A percentile compares a stretch with the other conserved stretches of the same genome.
Evolutionary conservation across 495 filamentous ascomycete species (phyloP).

Genomic region (Neurospora intermedia): DNA sequence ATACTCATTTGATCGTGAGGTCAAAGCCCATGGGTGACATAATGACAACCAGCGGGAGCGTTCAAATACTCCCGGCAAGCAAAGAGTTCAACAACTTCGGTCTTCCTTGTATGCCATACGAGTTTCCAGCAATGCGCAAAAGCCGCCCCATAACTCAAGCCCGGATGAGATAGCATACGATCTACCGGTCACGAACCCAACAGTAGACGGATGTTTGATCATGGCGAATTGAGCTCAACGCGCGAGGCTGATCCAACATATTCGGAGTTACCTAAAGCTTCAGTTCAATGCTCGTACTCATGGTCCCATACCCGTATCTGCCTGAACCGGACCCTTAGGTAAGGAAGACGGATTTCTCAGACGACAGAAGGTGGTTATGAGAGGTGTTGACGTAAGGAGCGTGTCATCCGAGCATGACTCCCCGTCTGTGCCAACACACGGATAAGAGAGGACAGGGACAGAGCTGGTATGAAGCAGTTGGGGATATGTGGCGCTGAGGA

Average conservation of each 20-base stretch:
- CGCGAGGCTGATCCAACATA: neutral
- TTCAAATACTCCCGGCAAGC: neutral
- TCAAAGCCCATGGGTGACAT: neutral
- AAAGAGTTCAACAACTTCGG: neutral
- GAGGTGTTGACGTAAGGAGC: neutral
- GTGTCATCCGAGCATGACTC: neutral
- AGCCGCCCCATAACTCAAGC: neutral
- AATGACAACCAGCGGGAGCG: neutral
- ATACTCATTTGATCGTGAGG: neutral
- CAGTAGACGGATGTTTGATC: neutral
- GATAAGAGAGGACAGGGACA: neutral
- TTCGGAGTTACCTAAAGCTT: neutral
- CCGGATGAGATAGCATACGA: neutral
- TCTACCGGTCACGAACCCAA: neutral
- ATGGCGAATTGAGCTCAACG: neutral
- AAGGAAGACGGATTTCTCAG: neutral
- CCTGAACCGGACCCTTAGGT: neutral
- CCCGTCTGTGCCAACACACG: neutral
- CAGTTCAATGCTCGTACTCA: neutral
- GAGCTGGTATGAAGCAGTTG: neutral
- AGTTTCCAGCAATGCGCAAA: neutral
- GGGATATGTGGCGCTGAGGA: neutral
- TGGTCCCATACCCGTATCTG: neutral
- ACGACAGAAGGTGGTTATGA: no score
- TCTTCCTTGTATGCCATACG: neutral